Percentiles rank a stretch among this genome's conserved stretches.
These are phyloP conservation scores for Rhododendron mucronatum DNA, from an alignment of 148 eudicot genomes.

Conservation along the genomic window DNA sequence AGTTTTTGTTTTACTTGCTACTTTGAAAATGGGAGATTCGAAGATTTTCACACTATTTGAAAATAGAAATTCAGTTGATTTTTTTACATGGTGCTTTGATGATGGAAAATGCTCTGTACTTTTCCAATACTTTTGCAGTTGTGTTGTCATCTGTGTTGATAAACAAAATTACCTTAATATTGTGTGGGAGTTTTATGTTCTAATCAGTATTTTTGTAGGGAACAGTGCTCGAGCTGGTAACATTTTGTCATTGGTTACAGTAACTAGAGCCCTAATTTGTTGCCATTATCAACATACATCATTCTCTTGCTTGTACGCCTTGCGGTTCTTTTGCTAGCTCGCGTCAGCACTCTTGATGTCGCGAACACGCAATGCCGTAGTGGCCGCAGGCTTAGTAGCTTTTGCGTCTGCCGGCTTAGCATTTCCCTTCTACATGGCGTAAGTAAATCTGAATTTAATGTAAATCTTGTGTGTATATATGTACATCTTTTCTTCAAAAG, in stretches of 20 bases:
- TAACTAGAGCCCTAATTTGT: neutral
- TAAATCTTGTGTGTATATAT: no score
- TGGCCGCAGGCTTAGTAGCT: conserved; percentile 70
- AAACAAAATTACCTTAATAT: neutral
- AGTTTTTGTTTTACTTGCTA: neutral
- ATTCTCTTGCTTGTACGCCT: neutral
- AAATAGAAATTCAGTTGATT: neutral
- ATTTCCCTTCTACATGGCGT: conserved; percentile 99
- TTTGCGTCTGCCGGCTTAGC: conserved; percentile 82
- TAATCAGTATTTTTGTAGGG: neutral
- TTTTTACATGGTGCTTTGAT: neutral
- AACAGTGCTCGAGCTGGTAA: neutral
- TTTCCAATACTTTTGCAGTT: neutral
- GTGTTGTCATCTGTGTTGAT: neutral
- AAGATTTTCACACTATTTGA: neutral
- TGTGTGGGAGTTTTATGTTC: neutral
- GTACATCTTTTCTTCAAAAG: neutral
- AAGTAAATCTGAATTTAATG: conserved; percentile 25
- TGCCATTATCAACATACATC: neutral
- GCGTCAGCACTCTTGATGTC: conserved; percentile 45
- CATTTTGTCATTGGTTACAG: neutral
- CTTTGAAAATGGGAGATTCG: neutral
- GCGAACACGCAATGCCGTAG: conserved; percentile 57
- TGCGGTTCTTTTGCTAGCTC: neutral
- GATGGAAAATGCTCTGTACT: neutral